Conservation (phyloP, 2,329 filamentous ascomycete species). For the Monosporascus sp. region DNA sequence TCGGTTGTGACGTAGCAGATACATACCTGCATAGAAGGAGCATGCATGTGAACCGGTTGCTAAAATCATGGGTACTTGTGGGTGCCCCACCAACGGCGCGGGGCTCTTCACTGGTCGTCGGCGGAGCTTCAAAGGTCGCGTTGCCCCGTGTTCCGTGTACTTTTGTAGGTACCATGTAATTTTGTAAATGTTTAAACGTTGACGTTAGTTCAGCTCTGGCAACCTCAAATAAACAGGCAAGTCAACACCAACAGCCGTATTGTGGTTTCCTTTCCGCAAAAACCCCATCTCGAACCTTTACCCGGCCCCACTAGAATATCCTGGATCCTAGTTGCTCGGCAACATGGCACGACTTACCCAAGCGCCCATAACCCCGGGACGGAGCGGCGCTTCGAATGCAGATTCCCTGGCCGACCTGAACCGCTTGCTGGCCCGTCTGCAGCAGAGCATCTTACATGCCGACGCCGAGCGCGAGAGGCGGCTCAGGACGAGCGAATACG, state of each 20-base stretch:
- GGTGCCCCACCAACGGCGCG: constrained; percentile 15
- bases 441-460: constrained; percentile 59
- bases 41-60: not conserved
- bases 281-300: not conserved
- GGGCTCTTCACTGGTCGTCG: not conserved
- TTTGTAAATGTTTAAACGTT: too few relatives aligned
- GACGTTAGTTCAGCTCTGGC: too few relatives aligned
- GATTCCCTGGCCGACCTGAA: constrained; percentile 50
- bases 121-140: not conserved
- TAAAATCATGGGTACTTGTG: not conserved
- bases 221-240: too few relatives aligned
- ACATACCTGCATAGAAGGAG: too few relatives aligned
- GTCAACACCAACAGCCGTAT: constrained; percentile 1
- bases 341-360: constrained; percentile 28
- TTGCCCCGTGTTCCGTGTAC: constrained; percentile 5
- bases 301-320: not conserved
- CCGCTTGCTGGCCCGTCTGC: constrained; percentile 61
- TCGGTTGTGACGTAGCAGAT: too few relatives aligned
- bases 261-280: too few relatives aligned
- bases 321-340: too few relatives aligned
- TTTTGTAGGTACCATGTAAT: too few relatives aligned
- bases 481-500: constrained; percentile 58
- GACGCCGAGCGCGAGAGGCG: constrained; percentile 54
- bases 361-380: constrained; percentile 22
- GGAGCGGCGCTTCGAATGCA: constrained; percentile 19